Base-by-base conservation (phyloP, 495 filamentous ascomycete species). In the Penicillium verhagenii region DNA sequence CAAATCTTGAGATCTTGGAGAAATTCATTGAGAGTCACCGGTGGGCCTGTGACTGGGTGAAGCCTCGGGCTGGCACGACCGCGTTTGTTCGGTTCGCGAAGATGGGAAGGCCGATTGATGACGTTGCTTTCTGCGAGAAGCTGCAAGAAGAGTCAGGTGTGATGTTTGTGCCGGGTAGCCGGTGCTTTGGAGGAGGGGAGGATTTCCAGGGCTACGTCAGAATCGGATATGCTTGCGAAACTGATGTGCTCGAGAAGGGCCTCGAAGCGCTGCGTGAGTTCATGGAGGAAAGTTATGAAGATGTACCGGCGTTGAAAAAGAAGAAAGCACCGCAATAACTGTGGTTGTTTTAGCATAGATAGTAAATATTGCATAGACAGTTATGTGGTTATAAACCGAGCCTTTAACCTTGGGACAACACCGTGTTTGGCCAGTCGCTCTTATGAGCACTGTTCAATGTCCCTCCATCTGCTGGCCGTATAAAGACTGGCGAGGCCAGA, bases 181-280 rank as follows among this genome's bases (percentile, higher is more conserved):
- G 73, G 6, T 93, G 89, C 59, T 96, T 96, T 72, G 90, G 89
- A 0, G 63, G 76, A 5, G 81, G 81, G 1, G 70, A 70, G 29
- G 87, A 94, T 42, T 96, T 92, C 53, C 73, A 78, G 58, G 92
- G 92, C 6, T 94, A 79, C 69, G 86, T 96, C 3, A 73, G 92
- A 40, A 79, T 96, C 53, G 90, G 91, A 4, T 96, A 85, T 70
- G 88, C 83, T n/a, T 84, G 79, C 56, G 79, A 87, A 52, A 92
- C 88, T 0, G 76, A 82, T 23, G 81, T 92, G 10, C 61, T 96
- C 40, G 74, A 81, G 51, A 78, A 85, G 58, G 92, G 84, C 6
- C 56, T 96, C 59, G 73, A 85, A 56, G 79, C 72, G 40, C 59
- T 91, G 49, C 74, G 74, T 14, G 59, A 59, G 16, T 96, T 92